Percentiles rank a stretch among this genome's conserved stretches.
phyloP scores from a whole-genome alignment of 345 rosid species.

The Arabis hirsuta region DNA sequence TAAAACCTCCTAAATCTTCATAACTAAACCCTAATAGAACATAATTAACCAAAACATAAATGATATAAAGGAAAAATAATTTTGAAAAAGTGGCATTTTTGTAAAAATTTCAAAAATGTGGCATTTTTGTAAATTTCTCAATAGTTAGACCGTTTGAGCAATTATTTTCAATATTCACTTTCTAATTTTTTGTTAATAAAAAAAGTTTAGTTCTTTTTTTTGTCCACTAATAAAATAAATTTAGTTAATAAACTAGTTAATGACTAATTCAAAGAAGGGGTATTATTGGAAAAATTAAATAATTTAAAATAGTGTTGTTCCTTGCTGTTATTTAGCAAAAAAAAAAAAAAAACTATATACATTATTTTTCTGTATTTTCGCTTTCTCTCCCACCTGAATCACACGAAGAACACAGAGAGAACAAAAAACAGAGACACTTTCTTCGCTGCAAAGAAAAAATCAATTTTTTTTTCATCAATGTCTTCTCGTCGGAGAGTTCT shows the following conservation, averaged over 20 bases:
- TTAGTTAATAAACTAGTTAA: background rate
- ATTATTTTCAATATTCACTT: background rate
- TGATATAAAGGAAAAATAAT: no score
- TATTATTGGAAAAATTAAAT: background rate
- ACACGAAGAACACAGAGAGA: constrained; percentile 1
- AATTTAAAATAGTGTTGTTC: constrained; percentile 26
- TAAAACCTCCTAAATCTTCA: no score
- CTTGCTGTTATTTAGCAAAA: constrained; percentile 40
- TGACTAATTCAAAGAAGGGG: constrained; percentile 29
- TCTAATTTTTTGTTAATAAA: background rate
- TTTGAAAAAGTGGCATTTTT: no score
- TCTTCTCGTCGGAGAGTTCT: constrained; percentile 86
- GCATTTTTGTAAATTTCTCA: no score
- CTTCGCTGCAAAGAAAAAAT: constrained; percentile 24
- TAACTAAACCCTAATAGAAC: no score
- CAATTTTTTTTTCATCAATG: constrained; percentile 45
- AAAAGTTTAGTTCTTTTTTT: no score
- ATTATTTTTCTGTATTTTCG: background rate
- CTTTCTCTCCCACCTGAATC: constrained; percentile 10
- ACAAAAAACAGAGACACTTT: constrained; percentile 33
- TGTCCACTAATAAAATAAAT: background rate
- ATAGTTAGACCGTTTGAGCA: constrained; percentile 14
- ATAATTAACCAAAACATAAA: no score
- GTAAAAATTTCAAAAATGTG: no score
- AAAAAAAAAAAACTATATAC: background rate